Conservation (phyloP, 768 basidiomycete species). For the Lactarius quietus region DNA sequence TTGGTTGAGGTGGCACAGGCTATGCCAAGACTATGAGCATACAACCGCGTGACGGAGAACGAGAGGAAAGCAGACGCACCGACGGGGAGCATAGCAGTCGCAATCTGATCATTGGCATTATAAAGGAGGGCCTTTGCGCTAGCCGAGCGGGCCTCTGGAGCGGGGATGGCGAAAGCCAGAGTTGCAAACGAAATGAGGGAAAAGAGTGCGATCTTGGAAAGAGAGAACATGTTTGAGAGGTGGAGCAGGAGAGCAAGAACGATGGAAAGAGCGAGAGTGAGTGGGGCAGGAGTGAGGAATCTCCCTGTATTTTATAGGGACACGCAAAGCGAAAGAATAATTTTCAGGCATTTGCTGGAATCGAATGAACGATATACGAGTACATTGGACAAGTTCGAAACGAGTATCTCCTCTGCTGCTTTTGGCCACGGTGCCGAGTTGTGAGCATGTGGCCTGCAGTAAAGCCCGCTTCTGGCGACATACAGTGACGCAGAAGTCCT, state of each 20-base stretch:
- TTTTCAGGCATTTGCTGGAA: neutral
- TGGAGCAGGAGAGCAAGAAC: neutral
- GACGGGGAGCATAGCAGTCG: neutral
- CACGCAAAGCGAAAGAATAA: neutral
- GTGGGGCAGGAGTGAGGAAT: constrained; percentile 2
- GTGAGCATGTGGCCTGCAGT: neutral
- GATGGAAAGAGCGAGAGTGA: neutral
- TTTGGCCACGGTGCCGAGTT: neutral
- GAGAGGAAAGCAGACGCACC: neutral
- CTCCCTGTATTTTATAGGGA: neutral
- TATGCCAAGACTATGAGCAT: neutral
- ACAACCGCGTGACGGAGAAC: neutral
- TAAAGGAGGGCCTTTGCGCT: neutral
- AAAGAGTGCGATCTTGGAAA: constrained; percentile 12
- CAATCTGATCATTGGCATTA: neutral
- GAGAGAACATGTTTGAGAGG: constrained; percentile 5
- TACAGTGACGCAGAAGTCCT: constrained; percentile 10
- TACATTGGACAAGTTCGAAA: neutral
- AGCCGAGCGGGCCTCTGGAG: neutral
- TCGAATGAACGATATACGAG: neutral
- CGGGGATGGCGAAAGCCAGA: constrained; percentile 5
- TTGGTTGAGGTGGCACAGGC: neutral
- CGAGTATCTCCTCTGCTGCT: neutral
- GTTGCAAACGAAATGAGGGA: constrained; percentile 6
- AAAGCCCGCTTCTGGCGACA: neutral